Conservation (phyloP, 805 yeast genomes). For the Sugiyamaella floridensis region DNA sequence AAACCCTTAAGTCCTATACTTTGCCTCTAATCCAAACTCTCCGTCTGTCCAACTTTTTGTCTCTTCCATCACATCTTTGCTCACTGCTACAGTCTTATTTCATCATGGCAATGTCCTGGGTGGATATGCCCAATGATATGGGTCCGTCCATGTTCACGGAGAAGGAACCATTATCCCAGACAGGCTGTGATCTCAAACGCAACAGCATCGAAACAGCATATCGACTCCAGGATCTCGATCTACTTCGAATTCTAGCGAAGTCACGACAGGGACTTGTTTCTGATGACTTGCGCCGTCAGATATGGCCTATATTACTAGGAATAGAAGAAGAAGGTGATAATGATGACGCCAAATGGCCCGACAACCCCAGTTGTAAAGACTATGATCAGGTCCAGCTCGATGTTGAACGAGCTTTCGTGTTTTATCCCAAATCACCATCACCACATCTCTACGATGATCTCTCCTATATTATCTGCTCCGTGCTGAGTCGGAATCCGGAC, state of each 20-base stretch:
- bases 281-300: slow-evolving; percentile 35
- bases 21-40: too few relatives aligned
- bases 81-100: neutral
- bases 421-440: slow-evolving; percentile 28
- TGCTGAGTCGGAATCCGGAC: slow-evolving; percentile 54
- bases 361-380: slow-evolving; percentile 49
- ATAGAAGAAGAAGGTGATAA: too few relatives aligned
- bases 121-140: slow-evolving; percentile 41
- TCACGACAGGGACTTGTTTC: slow-evolving; percentile 44
- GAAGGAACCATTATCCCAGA: slow-evolving; percentile 38
- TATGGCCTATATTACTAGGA: slow-evolving; percentile 49
- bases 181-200: slow-evolving; percentile 28
- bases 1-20: neutral
- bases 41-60: too few relatives aligned
- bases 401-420: slow-evolving; percentile 61
- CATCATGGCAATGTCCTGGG: slow-evolving; percentile 38
- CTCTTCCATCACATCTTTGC: too few relatives aligned
- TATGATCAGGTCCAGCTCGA: slow-evolving; percentile 77
- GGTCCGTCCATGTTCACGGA: slow-evolving; percentile 40
- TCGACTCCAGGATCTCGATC: slow-evolving; percentile 26
- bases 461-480: slow-evolving; percentile 39
- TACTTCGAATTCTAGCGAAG: slow-evolving; percentile 33
- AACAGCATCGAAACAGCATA: slow-evolving; percentile 36
- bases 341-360: neutral
- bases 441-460: slow-evolving; percentile 27